phyloP scores from a whole-genome alignment of 192 early-diverging fungal genomes.

The Rhizophlyctis rosea region DNA sequence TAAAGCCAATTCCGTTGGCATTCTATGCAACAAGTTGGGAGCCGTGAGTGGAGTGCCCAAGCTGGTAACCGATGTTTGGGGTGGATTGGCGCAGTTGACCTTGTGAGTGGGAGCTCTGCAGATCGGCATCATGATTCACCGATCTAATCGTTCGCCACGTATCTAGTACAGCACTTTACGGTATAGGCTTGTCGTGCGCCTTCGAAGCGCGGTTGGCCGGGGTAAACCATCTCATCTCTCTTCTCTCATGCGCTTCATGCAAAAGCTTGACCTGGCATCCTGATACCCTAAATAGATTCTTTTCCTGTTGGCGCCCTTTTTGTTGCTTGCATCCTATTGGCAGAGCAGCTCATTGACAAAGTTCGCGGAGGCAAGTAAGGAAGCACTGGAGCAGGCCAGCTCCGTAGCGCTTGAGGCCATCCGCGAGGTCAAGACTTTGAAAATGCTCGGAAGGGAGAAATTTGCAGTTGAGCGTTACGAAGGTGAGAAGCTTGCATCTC shows the following conservation, averaged over 20 bases:
- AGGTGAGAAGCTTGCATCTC: too few relatives aligned
- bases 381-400: slow-evolving; percentile 9
- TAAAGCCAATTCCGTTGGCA: slow-evolving; percentile 8
- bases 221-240: too few relatives aligned
- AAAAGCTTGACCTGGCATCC: too few relatives aligned
- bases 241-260: too few relatives aligned
- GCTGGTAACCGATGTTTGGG: slow-evolving; percentile 5
- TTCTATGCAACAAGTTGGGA: slow-evolving; percentile 8
- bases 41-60: not conserved
- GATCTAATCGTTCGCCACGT: not conserved
- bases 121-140: not conserved
- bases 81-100: not conserved
- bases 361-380: slow-evolving; percentile 18
- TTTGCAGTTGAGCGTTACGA: slow-evolving; percentile 15
- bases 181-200: slow-evolving; percentile 11
- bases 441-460: slow-evolving; percentile 14
- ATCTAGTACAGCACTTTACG: slow-evolving; percentile 4
- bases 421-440: slow-evolving; percentile 20
- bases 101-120: not conserved
- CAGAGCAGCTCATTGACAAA: slow-evolving; percentile 10
- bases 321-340: slow-evolving; percentile 4
- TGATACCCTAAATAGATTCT: not conserved
- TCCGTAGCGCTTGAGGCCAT: slow-evolving; percentile 14
- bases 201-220: too few relatives aligned
- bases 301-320: slow-evolving; percentile 8